Percentiles rank a stretch among this genome's conserved stretches.
Evolutionary conservation across 2,329 filamentous ascomycete species (phyloP).

Genomic region (Keithomyces neogunnii): DNA sequence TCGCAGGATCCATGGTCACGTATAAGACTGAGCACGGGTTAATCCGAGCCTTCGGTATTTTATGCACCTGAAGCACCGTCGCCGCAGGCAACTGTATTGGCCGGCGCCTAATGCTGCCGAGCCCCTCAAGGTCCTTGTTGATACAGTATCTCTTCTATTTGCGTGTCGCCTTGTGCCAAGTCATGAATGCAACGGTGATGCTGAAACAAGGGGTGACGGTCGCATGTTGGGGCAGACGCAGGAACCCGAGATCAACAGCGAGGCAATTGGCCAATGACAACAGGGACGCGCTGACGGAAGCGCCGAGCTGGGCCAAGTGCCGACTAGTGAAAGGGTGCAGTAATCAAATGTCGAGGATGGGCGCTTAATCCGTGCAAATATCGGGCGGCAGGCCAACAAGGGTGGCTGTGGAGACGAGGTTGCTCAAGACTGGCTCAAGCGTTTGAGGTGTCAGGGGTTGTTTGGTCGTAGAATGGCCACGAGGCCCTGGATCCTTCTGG

Average conservation of each 20-base stretch:
- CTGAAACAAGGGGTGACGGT: conserved; percentile 9
- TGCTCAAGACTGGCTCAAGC: background rate
- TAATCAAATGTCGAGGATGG: background rate
- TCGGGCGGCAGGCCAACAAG: background rate
- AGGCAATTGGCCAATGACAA: conserved; percentile 9
- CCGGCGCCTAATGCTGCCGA: conserved; percentile 1
- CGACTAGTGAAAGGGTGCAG: background rate
- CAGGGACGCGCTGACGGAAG: conserved; percentile 5
- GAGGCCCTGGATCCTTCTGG: background rate
- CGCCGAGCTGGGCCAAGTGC: conserved; percentile 7
- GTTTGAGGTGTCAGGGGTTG: background rate
- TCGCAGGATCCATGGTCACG: conserved; percentile 46
- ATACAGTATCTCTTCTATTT: background rate
- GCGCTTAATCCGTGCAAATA: conserved; percentile 2
- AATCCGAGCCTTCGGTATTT: background rate
- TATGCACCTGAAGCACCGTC: background rate
- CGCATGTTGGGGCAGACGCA: conserved; percentile 11
- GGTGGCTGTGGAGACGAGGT: background rate
- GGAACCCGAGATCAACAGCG: conserved; percentile 3
- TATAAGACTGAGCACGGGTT: conserved; percentile 1
- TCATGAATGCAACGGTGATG: conserved; percentile 1
- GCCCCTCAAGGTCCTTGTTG: background rate
- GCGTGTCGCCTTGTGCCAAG: background rate
- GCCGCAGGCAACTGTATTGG: background rate
- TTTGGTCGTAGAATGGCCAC: background rate